Conservation (phyloP, 176 grass and related monocot species). For the Carex myosuroides region DNA sequence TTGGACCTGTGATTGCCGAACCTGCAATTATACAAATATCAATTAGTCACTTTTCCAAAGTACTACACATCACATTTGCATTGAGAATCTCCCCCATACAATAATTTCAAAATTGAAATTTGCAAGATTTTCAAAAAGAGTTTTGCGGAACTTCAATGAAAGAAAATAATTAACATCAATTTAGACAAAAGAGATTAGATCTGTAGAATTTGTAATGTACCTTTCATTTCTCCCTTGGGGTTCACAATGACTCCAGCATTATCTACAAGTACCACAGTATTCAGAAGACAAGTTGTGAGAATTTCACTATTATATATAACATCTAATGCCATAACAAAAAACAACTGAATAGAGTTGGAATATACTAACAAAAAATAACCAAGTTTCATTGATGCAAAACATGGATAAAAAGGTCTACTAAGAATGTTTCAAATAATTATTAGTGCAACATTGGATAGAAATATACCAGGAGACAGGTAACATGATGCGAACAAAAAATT, state of each 20-base stretch:
- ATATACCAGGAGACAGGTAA: constrained; percentile 31
- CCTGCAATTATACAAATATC: constrained; percentile 14
- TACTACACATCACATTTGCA: not conserved
- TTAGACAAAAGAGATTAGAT: not conserved
- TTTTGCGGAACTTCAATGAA: not conserved
- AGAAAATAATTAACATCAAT: not conserved
- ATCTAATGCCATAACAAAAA: not conserved
- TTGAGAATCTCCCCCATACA: not conserved
- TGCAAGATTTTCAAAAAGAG: not conserved
- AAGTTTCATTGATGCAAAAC: not conserved
- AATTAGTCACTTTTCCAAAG: not conserved
- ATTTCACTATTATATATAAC: not conserved
- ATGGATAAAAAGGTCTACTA: not conserved
- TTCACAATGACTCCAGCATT: constrained; percentile 36
- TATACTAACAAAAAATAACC: not conserved
- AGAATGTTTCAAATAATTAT: not conserved
- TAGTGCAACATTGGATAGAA: not conserved
- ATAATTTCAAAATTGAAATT: not conserved
- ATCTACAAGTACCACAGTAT: constrained; percentile 11
- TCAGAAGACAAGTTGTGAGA: not conserved
- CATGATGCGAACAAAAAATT: constrained; percentile 8
- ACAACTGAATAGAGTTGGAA: not conserved
- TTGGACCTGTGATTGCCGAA: constrained; percentile 23
- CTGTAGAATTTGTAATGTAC: not conserved
- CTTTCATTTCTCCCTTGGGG: constrained; percentile 36